Base-by-base conservation (phyloP, 1,284 basidiomycete species). In the Limonomyces culmigenus region DNA sequence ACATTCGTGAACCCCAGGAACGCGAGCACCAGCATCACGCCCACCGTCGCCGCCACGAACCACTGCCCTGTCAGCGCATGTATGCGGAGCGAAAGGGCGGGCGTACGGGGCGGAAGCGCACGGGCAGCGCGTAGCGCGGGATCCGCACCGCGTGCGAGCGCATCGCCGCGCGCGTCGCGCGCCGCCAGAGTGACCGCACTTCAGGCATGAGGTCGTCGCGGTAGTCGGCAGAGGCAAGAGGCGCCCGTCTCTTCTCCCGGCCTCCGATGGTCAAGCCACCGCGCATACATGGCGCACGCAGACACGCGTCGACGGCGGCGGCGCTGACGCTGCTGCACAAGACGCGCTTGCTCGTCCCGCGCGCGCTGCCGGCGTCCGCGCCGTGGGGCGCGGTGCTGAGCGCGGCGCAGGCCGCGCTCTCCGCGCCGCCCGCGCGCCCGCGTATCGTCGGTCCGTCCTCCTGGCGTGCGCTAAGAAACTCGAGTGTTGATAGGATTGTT, bases 1-100 rank as follows among this genome's bases (percentile, higher is more conserved):
- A 77, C 59, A 52, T 79, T 69, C 17, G 81, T 79, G 53, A 86
- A 73, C 3, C 83, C 79, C 8, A 86, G 55, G 37, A 85, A 62
- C 2, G 72, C 79, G 13, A 85, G 63, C 5, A 69, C 39, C 20
- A 75, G 47, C 69, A 84, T 77, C 35, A 78, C 61, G 27, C 72
- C 34, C 39, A 56, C 58, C 32, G 80, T 80, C 49, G 79, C 71
- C 18, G 69, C 43, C 14, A 81, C 47, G 47, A 85, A 85, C 78
- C 80, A 84, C 80, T 85, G 41, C 19, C 4, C 10, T 11, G 19
- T 23, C 13, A 12, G 12, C 15, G 16, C 39, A 17, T 34, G 38
- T 25, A 34, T 27, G 40, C 27, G 29, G 32, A 33, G 34, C 38
- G 16, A 33, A 32, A 21, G 36, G 30, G 11, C 43, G 36, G 41